Base-by-base conservation (phyloP, 192 early-diverging fungal species). In the Mortierella claussenii region DNA sequence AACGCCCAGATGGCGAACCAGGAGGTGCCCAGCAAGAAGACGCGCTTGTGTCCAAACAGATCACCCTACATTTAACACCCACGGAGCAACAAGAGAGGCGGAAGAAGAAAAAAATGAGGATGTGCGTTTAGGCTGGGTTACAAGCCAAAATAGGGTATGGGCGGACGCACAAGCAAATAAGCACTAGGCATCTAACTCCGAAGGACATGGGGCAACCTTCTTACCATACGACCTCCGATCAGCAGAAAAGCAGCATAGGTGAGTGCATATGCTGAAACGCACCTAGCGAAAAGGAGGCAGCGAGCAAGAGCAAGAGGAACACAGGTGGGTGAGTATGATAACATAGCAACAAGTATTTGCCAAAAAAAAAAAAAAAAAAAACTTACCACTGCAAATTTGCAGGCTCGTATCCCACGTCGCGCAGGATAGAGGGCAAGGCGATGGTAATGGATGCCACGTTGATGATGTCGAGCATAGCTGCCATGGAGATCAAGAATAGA, bases 51-150 rank as follows among this genome's bases (percentile, higher is more conserved):
- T 17, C 65, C 73, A 57, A 67, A 68, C 3, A 78, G 44, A 51
- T 78, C 73, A 33, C 73, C 65, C 64, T 66, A 32, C 20, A 32
- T n/a, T n/a, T n/a, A n/a, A n/a, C n/a, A n/a, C n/a, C n/a, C n/a
- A n/a, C n/a, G n/a, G n/a, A n/a, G n/a, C n/a, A n/a, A n/a, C n/a
- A n/a, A n/a, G n/a, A n/a, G n/a, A n/a, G n/a, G n/a, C n/a, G n/a
- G n/a, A 40, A 34, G 37, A 46, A 31, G n/a, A 30, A 59, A 0
- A 46, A 32, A 46, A 27, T 46, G 28, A n/a, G 56, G 42, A 6
- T 24, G 42, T 20, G 10, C 11, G 33, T 24, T n/a, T n/a, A n/a
- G n/a, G n/a, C n/a, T n/a, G n/a, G n/a, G n/a, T n/a, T n/a, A n/a
- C n/a, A n/a, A n/a, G n/a, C n/a, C n/a, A n/a, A n/a, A n/a, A n/a